Evolutionary conservation across 2,329 filamentous ascomycete species (phyloP).

Genomic region (Neonectria coccinea): DNA sequence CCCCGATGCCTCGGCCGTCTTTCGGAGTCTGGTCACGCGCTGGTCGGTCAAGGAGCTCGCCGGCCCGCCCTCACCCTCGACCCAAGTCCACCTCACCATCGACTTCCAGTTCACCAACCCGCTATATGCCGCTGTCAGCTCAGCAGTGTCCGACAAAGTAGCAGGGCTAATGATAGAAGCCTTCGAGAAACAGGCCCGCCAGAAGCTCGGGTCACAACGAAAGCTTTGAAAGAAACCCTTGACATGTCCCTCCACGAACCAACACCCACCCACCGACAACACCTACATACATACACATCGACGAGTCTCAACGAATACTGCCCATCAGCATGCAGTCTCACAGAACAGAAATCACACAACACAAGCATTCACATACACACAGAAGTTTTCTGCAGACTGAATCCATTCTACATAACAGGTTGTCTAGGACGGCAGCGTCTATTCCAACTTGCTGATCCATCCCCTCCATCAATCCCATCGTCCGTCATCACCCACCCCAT

Average conservation of each 20-base stretch:
- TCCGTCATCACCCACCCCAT: slow-evolving; percentile 22
- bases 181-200: slow-evolving; percentile 83
- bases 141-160: slow-evolving; percentile 84
- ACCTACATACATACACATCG: slow-evolving; percentile 15
- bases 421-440: slow-evolving; percentile 43
- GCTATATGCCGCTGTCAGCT: slow-evolving; percentile 85
- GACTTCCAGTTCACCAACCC: slow-evolving; percentile 89
- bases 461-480: slow-evolving; percentile 27
- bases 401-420: slow-evolving; percentile 42
- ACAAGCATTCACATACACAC: slow-evolving; percentile 27
- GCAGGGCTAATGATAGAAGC: slow-evolving; percentile 91
- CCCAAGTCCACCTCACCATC: slow-evolving; percentile 80
- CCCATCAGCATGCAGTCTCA: slow-evolving; percentile 6
- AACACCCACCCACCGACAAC: background rate
- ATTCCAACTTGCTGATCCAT: slow-evolving; percentile 42
- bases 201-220: slow-evolving; percentile 48
- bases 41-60: slow-evolving; percentile 71
- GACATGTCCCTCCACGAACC: background rate
- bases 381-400: slow-evolving; percentile 37
- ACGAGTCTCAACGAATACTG: slow-evolving; percentile 2
- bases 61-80: slow-evolving; percentile 53
- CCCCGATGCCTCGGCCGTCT: slow-evolving; percentile 61
- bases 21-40: slow-evolving; percentile 75
- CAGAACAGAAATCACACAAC: background rate
- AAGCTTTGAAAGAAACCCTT: slow-evolving; percentile 25